Percentiles rank a stretch among this genome's conserved stretches.
Evolutionary conservation across 2,329 filamentous ascomycete genomes (phyloP).

Genomic region (Myriosclerotinia curreyana): DNA sequence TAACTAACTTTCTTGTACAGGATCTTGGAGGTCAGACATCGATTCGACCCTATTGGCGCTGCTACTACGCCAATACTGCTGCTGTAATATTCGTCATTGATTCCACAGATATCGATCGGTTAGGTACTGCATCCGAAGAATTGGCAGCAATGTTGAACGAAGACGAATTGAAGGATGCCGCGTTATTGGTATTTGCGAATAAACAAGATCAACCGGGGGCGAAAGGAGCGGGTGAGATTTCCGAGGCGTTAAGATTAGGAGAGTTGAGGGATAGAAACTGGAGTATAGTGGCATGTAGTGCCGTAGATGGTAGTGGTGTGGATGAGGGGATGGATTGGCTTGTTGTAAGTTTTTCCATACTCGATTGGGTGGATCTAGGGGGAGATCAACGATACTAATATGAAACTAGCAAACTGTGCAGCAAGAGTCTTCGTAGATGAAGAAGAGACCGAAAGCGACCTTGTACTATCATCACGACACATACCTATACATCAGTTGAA

Average conservation of each 20-base stretch:
- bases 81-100: conserved; percentile 99
- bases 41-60: conserved; percentile 97
- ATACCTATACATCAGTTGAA: conserved; percentile 14
- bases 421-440: conserved; percentile 30
- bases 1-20: conserved; percentile 43
- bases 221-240: conserved; percentile 95
- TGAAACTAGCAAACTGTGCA: conserved; percentile 40
- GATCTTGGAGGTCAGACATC: conserved; percentile 98
- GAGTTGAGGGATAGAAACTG: conserved; percentile 96
- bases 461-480: conserved; percentile 27
- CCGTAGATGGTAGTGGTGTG: conserved; percentile 91
- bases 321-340: conserved; percentile 99
- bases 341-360: conserved; percentile 47
- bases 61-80: conserved; percentile 98
- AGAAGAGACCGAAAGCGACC: conserved; percentile 19
- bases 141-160: conserved; percentile 93
- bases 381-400: conserved; percentile 19
- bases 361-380: neutral
- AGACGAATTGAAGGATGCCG: conserved; percentile 90
- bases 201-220: conserved; percentile 98
- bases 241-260: conserved; percentile 83
- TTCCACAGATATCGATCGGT: conserved; percentile 92
- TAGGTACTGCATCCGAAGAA: conserved; percentile 91
- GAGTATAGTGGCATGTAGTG: conserved; percentile 98
- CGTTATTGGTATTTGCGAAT: conserved; percentile 93